Base-by-base conservation (phyloP, 192 early-diverging fungal genomes). In the Umbelopsis sp. region DNA sequence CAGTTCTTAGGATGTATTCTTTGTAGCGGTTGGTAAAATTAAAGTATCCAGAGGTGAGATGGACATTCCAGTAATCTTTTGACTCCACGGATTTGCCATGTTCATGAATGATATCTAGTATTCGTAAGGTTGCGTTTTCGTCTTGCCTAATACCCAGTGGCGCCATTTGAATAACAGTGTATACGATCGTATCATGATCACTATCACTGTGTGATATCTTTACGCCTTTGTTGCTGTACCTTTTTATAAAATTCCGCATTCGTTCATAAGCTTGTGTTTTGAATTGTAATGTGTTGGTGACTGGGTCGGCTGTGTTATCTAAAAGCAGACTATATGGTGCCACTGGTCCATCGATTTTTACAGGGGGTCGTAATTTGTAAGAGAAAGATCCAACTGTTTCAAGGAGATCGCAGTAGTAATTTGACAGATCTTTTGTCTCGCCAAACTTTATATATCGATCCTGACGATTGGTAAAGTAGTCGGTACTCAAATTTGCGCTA, bases 401-500 rank as follows among this genome's bases (percentile, higher is more conserved):
- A 3, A 95, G 79, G 29, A 99, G 82, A 24, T 88, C 83, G 14
- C 50, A 73, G 80, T 91, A 97, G 73, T 96, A 96, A 21, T 84
- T 73, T 0, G 87, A 84, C 21, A 99, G 50, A 1, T 77, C 74
- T 34, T 66, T 65, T 3, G 78, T 71, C 32, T 88, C 77, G 0
- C 81, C 59, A 70, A 98, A 91, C 69, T 82, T 72, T 56, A 98
- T 86, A 65, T 97, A 98, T 24, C 98, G 90, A 82, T 99, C 98
- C 79, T 99, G 98, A 9, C 97, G 86, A 82, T 94, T 89, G 17
- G 87, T 90, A 84, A 99, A 99, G 77, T 99, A 99, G 74, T 99
- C 96, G 17, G 83, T 85, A 77, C 89, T 95, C 67, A 98, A 83
- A 71, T 98, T 98, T 9, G 96, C 98, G 0, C 97, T 96, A 80